phyloP scores from a whole-genome alignment of 2,329 filamentous ascomycete species.

The Sporothrix phasma region DNA sequence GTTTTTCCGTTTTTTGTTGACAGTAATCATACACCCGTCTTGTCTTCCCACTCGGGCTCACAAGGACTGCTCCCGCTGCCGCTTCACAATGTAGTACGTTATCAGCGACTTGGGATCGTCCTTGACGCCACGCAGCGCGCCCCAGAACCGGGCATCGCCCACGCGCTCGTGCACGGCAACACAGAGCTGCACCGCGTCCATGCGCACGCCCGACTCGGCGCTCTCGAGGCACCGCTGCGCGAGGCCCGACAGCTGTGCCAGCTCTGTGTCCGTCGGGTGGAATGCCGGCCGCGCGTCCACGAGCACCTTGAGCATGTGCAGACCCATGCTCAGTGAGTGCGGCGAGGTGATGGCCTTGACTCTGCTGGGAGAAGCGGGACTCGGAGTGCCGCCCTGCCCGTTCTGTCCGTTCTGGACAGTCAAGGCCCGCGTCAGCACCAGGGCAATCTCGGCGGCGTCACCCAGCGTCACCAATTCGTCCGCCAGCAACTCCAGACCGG shows the following conservation, averaged over 20 bases:
- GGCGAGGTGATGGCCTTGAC: conserved; percentile 24
- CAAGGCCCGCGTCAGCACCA: conserved; percentile 43
- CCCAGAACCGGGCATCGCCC: conserved; percentile 57
- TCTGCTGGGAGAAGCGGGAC: not conserved
- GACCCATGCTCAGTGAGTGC: conserved; percentile 50
- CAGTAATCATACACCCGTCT: not conserved
- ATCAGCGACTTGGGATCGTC: conserved; percentile 69
- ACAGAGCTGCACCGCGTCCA: conserved; percentile 73
- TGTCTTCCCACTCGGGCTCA: not conserved
- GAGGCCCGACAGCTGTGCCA: conserved; percentile 41
- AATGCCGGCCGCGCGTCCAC: conserved; percentile 40
- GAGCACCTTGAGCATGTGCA: conserved; percentile 52
- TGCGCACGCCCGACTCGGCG: conserved; percentile 51
- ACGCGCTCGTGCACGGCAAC: conserved; percentile 57
- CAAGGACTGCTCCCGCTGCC: conserved; percentile 41
- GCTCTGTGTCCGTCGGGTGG: conserved; percentile 40
- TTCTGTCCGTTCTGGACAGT: conserved; percentile 29
- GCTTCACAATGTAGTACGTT: conserved; percentile 71
- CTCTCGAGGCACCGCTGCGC: conserved; percentile 50
- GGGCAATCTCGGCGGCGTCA: conserved; percentile 49
- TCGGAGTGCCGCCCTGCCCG: conserved; percentile 23
- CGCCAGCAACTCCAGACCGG: conserved; percentile 62
- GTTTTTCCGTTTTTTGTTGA: not conserved
- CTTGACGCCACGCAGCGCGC: conserved; percentile 49
- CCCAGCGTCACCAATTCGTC: conserved; percentile 61